phyloP scores from a whole-genome alignment of 2,329 filamentous ascomycete species.

The Fusarium austroafricanum region DNA sequence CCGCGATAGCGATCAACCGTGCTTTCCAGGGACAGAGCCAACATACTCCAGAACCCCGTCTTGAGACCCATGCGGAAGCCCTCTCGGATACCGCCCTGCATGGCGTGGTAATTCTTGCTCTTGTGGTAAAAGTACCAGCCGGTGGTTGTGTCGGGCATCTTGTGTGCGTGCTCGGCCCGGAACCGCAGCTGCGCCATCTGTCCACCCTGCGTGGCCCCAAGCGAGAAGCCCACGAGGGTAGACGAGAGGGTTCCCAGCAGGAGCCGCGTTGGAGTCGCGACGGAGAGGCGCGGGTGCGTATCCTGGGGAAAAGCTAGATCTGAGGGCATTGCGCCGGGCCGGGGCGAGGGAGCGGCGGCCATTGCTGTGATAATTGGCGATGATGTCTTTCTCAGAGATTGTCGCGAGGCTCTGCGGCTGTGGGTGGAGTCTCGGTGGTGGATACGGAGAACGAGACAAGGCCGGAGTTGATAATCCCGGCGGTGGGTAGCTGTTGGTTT shows the following conservation, averaged over 20 bases:
- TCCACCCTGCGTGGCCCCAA: conserved; percentile 79
- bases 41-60: conserved; percentile 76
- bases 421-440: conserved; percentile 30
- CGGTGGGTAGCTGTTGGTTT: conserved; percentile 16
- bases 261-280: conserved; percentile 74
- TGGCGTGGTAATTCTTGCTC: conserved; percentile 91
- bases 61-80: conserved; percentile 79
- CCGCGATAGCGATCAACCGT: conserved; percentile 80
- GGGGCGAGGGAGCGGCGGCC: conserved; percentile 28
- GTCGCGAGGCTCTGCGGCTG: conserved; percentile 37
- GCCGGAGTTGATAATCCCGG: conserved; percentile 32
- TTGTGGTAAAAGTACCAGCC: conserved; percentile 99
- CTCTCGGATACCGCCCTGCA: conserved; percentile 81
- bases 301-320: conserved; percentile 46
- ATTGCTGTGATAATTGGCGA: neutral
- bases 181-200: conserved; percentile 83
- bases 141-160: conserved; percentile 81
- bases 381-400: conserved; percentile 20
- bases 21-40: conserved; percentile 87
- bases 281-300: conserved; percentile 63
- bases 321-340: conserved; percentile 30
- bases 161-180: conserved; percentile 95
- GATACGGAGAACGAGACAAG: conserved; percentile 25
- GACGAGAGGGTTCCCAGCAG: conserved; percentile 72
- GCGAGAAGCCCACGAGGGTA: conserved; percentile 73